Base-by-base conservation (phyloP, 352 stramenopile genomes). In the Globisporangium splendens region DNA sequence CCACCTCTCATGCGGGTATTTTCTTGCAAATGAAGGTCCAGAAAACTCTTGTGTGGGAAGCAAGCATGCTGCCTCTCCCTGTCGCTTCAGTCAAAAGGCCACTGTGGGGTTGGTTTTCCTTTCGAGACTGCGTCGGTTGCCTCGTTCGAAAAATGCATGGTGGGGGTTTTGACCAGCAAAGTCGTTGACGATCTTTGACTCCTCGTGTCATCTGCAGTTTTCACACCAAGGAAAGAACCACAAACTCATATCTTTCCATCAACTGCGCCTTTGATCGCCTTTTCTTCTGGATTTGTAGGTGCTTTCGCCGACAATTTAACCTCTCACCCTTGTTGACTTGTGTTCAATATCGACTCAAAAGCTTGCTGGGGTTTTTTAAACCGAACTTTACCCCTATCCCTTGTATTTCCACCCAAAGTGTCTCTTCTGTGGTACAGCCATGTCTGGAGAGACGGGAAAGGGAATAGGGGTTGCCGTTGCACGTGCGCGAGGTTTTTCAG, bases 41-140 rank as follows among this genome's bases (percentile, higher is more conserved):
- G 56, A 62, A 62, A 62, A 38, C 56, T 62, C 46, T 56, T 62
- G 56, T 56, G 56, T 3, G 41, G 41, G 10, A 49, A 28, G 38
- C n/a, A 14, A 10, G 21, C 38, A 50, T 18, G 33, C 42, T 33
- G 7, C 31, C 48, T 18, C 39, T 14, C 17, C 54, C 41, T 59
- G 21, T 52, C 42, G 44, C 43, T 48, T 48, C 15, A 31, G 15
- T 20, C 28, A 43, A 18, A 21, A 38, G 31, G 28, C 28, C 28
- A 35, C 28, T 35, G 28, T 35, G 28, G 7, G 7, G 24, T 31
- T 5, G 5, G 24, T 31, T 31, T 31, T 31, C 5, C 24, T 35
- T 35, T 35, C 7, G 28, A 6, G 7, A 35, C 28, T 35, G 10
- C 28, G 28, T 35, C 28, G 10, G 28, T 35, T 35, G 28, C 28